Base-by-base conservation (phyloP, 805 yeast species). In the Schwanniomyces polymorphus region DNA sequence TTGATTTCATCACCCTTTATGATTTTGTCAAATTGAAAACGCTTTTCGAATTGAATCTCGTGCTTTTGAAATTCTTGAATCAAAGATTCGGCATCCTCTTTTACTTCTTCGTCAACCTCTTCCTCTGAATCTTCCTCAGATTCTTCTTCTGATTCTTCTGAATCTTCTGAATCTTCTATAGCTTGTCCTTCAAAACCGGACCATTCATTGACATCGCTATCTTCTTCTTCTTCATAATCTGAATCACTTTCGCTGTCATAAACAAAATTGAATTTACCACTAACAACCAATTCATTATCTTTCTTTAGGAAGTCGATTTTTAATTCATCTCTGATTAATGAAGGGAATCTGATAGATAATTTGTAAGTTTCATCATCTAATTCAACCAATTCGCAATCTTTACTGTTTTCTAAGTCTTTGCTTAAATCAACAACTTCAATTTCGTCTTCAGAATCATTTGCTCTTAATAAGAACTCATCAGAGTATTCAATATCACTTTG, bases 361-460 rank as follows among this genome's bases (percentile, higher is more conserved):
- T 70, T 69, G 57, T 71, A 72, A 12, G 65, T 63, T 47, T 67
- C 59, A 33, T 70, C 74, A 45, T 70, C 70, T 18, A 68, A 52
- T 53, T 72, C 67, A 25, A 61, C 57, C 48, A 72, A 63, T 58
- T 73, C 77, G 54, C 74, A 72, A 58, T 73, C 78, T 50, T 72
- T 72, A 35, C 74, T 66, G 57, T 69, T 62, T 50, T 65, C 67
- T 54, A 73, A 67, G 57, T 73, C 78, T 38, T 64, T 64, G 39
- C 72, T 58, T 57, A 72, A 67, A 53, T 73, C 78, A 51, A 72
- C 66, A 35, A 72, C 57, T 41, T 63, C 68, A 42, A 58, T 53
- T 40, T 66, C 71, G 14, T 60, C 65, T 38, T 65, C 70, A 21
- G 63, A 59, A 46, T 63, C 67, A 34, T 61, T 58, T 38, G 70